phyloP scores from a whole-genome alignment of 495 filamentous ascomycete genomes.

The Trichoderma erinaceum region DNA sequence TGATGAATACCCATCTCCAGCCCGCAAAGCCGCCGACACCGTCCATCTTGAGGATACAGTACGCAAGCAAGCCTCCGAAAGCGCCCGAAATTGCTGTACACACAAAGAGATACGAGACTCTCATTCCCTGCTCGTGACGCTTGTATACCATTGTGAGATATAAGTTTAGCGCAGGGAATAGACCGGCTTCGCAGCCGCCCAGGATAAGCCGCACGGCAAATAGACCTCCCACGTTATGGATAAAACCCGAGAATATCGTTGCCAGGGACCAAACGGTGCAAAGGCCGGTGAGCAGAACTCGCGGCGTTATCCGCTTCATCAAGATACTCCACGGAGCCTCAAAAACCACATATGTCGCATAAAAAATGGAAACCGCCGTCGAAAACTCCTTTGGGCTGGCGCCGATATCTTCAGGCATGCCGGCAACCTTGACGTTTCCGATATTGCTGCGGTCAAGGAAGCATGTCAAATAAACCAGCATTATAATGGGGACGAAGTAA shows the following conservation, averaged over 20 bases:
- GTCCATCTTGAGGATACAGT: conserved; percentile 61
- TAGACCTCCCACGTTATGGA: conserved; percentile 41
- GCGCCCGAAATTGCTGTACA: conserved; percentile 72
- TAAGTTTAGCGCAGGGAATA: conserved; percentile 75
- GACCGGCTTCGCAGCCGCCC: conserved; percentile 53
- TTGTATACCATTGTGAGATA: conserved; percentile 79
- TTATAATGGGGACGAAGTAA: conserved; percentile 12
- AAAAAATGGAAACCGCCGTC: conserved; percentile 67
- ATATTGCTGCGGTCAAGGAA: conserved; percentile 54
- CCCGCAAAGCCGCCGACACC: conserved; percentile 56
- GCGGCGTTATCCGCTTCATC: conserved; percentile 58
- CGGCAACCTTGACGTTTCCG: conserved; percentile 42
- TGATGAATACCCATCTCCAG: conserved; percentile 74
- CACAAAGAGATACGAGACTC: conserved; percentile 73
- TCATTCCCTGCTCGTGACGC: conserved; percentile 38
- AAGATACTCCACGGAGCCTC: conserved; percentile 75
- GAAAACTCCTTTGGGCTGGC: conserved; percentile 57
- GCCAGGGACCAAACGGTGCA: conserved; percentile 53
- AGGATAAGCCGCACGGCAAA: conserved; percentile 50
- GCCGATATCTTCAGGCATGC: conserved; percentile 37
- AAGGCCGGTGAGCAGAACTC: conserved; percentile 53
- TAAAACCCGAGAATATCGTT: conserved; percentile 49
- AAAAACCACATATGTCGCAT: conserved; percentile 72
- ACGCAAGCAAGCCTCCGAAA: conserved; percentile 71
- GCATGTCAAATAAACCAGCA: conserved; percentile 26